phyloP scores from a whole-genome alignment of 2,329 filamentous ascomycete species.

The Dothidotthia symphoricarpi region DNA sequence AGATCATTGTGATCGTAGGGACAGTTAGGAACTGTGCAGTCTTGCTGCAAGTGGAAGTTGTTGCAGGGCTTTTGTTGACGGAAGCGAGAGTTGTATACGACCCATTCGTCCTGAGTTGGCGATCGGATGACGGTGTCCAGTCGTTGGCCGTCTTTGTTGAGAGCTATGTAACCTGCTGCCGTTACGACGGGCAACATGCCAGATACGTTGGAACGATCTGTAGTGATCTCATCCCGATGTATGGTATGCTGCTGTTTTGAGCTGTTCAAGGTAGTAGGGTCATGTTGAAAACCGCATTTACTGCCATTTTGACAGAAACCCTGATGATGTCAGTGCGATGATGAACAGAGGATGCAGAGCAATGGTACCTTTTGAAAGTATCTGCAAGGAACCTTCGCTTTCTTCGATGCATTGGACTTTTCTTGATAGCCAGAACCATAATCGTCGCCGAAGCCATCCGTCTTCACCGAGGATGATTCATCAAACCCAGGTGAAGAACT shows the following conservation, averaged over 20 bases:
- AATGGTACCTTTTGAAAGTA: slow-evolving; percentile 25
- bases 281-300: slow-evolving; percentile 24
- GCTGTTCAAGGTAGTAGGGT: background rate
- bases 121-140: slow-evolving; percentile 47
- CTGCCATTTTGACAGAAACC: slow-evolving; percentile 24
- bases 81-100: slow-evolving; percentile 40
- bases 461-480: slow-evolving; percentile 1
- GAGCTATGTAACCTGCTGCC: slow-evolving; percentile 39
- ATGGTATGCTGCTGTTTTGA: background rate
- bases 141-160: slow-evolving; percentile 51
- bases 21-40: slow-evolving; percentile 40
- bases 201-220: slow-evolving; percentile 16
- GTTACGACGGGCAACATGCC: slow-evolving; percentile 13
- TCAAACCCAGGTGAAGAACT: slow-evolving; percentile 6
- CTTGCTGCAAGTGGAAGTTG: slow-evolving; percentile 46
- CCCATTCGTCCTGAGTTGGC: slow-evolving; percentile 41
- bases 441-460: slow-evolving; percentile 7
- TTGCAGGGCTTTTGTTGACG: slow-evolving; percentile 50
- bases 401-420: slow-evolving; percentile 1
- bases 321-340: slow-evolving; percentile 10
- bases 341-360: no score
- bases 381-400: slow-evolving; percentile 11
- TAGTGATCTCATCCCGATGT: background rate
- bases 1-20: slow-evolving; percentile 50
- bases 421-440: slow-evolving; percentile 6